phyloP scores from a whole-genome alignment of 257 asterid genomes.

The Eucommia ulmoides region DNA sequence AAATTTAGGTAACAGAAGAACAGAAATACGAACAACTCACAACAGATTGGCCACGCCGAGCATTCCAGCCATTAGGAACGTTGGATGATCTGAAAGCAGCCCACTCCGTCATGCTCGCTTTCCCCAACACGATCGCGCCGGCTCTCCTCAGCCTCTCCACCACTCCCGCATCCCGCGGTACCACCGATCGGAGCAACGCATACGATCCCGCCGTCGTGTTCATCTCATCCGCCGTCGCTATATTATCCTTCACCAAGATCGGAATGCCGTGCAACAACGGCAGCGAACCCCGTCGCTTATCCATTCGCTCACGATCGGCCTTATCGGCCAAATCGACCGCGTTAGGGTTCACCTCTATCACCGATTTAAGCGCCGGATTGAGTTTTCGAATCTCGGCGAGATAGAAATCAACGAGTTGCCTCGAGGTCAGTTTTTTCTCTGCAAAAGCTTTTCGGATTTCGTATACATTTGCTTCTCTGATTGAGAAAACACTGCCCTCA shows the following conservation, averaged over 20 bases:
- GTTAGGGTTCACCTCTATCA: slow-evolving; percentile 59
- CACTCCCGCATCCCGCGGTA: background rate
- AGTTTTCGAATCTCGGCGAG: slow-evolving; percentile 22
- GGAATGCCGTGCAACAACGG: slow-evolving; percentile 47
- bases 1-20: too few species aligned
- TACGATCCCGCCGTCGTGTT: slow-evolving; percentile 56
- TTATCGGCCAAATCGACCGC: slow-evolving; percentile 34
- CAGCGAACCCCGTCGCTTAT: slow-evolving; percentile 6
- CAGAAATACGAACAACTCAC: too few species aligned
- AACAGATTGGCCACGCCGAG: background rate
- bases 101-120: background rate
- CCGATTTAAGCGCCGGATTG: slow-evolving; percentile 51
- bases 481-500: slow-evolving; percentile 3
- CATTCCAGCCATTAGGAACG: background rate
- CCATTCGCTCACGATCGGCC: slow-evolving; percentile 30
- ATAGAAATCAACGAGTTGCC: slow-evolving; percentile 32
- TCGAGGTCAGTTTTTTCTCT: slow-evolving; percentile 20
- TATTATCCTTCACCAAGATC: slow-evolving; percentile 64
- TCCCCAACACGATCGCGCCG: background rate
- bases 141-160: background rate
- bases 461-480: slow-evolving; percentile 28
- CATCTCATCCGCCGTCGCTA: slow-evolving; percentile 45
- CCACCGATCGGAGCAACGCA: slow-evolving; percentile 22
- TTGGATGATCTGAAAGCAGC: background rate
- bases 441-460: slow-evolving; percentile 25